These are phyloP conservation scores for Domatiomyces globalis DNA, from an alignment of 2,329 filamentous ascomycete species.

Conservation along the genomic window DNA sequence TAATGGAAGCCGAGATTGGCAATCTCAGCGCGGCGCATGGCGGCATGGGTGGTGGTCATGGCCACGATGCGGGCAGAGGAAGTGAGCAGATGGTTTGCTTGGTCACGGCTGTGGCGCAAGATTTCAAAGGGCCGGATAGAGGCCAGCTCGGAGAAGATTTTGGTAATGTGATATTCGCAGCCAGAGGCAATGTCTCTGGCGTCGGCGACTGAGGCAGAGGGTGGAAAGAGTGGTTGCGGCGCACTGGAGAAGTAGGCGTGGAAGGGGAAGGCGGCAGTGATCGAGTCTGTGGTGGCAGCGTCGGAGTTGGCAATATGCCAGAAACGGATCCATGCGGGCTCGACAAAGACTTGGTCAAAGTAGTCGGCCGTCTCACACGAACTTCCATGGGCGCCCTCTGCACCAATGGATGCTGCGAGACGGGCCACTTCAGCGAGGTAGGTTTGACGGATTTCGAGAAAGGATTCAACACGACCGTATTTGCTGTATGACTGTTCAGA, in stretches of 20 bases:
- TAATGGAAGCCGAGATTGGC: constrained; percentile 87
- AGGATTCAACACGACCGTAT: constrained; percentile 84
- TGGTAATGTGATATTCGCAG: constrained; percentile 76
- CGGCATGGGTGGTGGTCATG: constrained; percentile 97
- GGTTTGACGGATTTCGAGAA: constrained; percentile 69
- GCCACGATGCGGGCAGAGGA: constrained; percentile 96
- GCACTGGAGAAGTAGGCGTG: constrained; percentile 74
- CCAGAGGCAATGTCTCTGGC: constrained; percentile 64
- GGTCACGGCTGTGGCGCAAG: constrained; percentile 72
- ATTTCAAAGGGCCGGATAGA: constrained; percentile 95
- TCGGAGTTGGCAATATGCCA: constrained; percentile 48
- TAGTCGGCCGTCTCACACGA: constrained; percentile 95
- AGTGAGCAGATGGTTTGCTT: constrained; percentile 86
- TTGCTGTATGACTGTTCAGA: constrained; percentile 84
- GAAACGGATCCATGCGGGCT: constrained; percentile 79
- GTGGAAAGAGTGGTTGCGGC: constrained; percentile 61
- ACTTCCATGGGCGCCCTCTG: constrained; percentile 85
- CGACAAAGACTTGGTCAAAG: constrained; percentile 83
- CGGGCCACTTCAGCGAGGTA: constrained; percentile 75
- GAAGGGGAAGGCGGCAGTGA: constrained; percentile 72
- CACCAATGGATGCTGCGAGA: constrained; percentile 68
- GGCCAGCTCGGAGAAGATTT: constrained; percentile 81
- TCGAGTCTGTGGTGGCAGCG: constrained; percentile 43
- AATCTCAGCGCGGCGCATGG: constrained; percentile 85
- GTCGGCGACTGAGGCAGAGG: constrained; percentile 49